Percentiles rank a stretch among this genome's conserved stretches.
Evolutionary conservation across 208 protist genomes (phyloP).

Genomic region (Acanthamoeba royreba): DNA sequence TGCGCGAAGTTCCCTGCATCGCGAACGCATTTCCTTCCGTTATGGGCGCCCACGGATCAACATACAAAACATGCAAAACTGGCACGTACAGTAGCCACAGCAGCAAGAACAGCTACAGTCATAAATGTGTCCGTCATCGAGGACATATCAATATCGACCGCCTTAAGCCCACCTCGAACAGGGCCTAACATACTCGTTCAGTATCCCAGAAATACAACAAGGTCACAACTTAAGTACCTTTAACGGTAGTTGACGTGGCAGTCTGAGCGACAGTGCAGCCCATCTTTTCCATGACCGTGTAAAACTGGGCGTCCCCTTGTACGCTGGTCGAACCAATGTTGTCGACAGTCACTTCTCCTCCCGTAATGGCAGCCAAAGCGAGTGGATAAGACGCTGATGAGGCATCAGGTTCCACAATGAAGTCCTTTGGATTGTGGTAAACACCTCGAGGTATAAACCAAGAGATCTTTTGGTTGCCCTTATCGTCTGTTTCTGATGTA

Average conservation of each 20-base stretch:
- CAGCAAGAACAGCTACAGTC: slow-evolving; percentile 75
- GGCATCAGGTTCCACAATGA: slow-evolving; percentile 74
- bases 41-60: neutral
- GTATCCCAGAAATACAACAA: neutral
- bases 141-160: slow-evolving; percentile 76
- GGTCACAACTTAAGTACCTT: too few relatives aligned
- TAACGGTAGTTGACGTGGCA: slow-evolving; percentile 62
- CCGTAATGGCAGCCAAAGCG: slow-evolving; percentile 78
- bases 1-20: slow-evolving; percentile 61
- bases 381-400: slow-evolving; percentile 81
- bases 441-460: slow-evolving; percentile 11
- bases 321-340: slow-evolving; percentile 64
- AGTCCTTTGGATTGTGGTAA: slow-evolving; percentile 48
- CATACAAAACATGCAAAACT: neutral
- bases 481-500: neutral
- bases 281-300: slow-evolving; percentile 72
- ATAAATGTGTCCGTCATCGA: slow-evolving; percentile 85
- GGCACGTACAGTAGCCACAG: slow-evolving; percentile 45
- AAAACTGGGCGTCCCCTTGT: slow-evolving; percentile 80
- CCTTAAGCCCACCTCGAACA: slow-evolving; percentile 29
- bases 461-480: slow-evolving; percentile 9
- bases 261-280: slow-evolving; percentile 75
- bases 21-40: neutral
- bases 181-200: neutral
- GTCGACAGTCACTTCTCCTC: slow-evolving; percentile 68